Evolutionary conservation across 306 rosid species (phyloP), one percentile per base, ranked within the genome.

Genomic region (Fagus crenata): DNA sequence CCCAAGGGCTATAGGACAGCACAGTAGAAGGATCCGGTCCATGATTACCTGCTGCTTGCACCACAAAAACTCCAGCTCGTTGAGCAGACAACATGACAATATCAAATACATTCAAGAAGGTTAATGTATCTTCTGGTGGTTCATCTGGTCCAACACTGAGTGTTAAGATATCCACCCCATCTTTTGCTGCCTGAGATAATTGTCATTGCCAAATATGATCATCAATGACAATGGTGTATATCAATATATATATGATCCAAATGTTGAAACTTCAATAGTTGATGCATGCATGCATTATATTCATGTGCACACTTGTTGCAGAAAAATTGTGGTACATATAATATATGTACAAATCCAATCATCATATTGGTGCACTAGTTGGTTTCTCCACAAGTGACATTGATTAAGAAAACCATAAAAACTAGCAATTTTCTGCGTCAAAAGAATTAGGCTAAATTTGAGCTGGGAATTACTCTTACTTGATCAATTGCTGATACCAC

Each of bases 1-100:
- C 86, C 97, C 97, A 95, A 5, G 99, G 99, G 81, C 97, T 91
- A 76, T 75, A 92, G 3, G 97, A 89, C 15, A 90, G 80, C 14
- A 89, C 84, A 2, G 86, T 78, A n/a, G 93, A 89, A 81, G 89
- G 71, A 17, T 58, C 58, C 1, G 99, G 99, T 11, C 99, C 99
- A 0, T 68, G 78, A 80, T 95, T 95, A 2, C 97, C 97, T 4
- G 91, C 89, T 6, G 99, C 97, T 81, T 95, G 92, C 49, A 84
- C 90, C 78, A 95, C 97, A 4, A 95, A 80, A 71, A 92, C 81
- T 42, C 99, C 97, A 49, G 99, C 99, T 75, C 85, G 82, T 68
- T 87, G 72, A 9, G 96, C 99, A 85, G 77, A 84, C 79, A 89
- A 51, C 83, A 95, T 72, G 54, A 76, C 63, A 32, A 90, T 77